Evolutionary conservation across 306 rosid genomes (phyloP), one percentile per base, ranked within the genome.

Genomic region (Begonia fuchsioides): DNA sequence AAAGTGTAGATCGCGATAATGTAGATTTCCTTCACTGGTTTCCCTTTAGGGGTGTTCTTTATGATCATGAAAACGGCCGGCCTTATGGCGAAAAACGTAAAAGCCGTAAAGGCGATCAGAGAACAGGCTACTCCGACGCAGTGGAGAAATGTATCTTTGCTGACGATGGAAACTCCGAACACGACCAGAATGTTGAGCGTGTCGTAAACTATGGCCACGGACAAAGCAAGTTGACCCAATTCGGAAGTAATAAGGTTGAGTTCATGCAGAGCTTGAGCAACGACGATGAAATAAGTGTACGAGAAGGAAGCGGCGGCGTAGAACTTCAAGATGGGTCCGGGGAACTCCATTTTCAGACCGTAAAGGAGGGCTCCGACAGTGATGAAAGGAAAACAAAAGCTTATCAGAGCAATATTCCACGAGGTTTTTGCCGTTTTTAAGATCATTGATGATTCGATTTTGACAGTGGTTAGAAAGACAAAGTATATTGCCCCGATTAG

Each of bases 231-330:
- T 38, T 71, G 44, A 0, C 93, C 95, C 0, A 78, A 49, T n/a
- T 86, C 88, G 0, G 95, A 81, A 52, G 76, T 81, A 7, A 86
- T 39, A 40, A 81, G 93, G 53, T 86, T 86, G 41, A 76, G 66
- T 60, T 86, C 95, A 55, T 61, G 51, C 0, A 86, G 76, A 11
- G 71, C 12, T 16, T 47, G 52, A 60, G 57, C 68, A 8, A 86
- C 39, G 2, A 60, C 61, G 0, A 73, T 82, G 54, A 79, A 86
- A 10, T 76, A 32, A 0, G 80, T 65, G 39, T 62, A 61, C 10
- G 76, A 77, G 4, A 81, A 3, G 43, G 66, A 52, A 3, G 65
- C 44, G 5, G 77, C 8, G 35, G 35, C 35, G 7, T 26, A 26
- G 7, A 26, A 5, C 7, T 26, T 26, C 1, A 26, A 26, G 7